Evolutionary conservation across 176 grass and related monocot genomes (phyloP).

Genomic region (Pharus latifolius): DNA sequence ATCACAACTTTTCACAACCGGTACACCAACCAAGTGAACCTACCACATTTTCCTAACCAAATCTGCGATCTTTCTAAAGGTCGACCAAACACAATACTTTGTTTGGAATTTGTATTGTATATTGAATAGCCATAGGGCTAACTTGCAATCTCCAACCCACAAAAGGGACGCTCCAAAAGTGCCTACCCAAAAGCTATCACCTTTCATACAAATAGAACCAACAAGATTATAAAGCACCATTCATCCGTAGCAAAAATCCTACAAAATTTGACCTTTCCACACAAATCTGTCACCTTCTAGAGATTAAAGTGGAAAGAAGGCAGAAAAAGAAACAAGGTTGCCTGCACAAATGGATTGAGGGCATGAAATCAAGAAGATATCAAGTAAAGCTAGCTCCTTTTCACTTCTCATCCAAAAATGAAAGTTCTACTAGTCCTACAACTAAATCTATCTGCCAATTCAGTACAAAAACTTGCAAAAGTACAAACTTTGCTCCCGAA

Average conservation of each 20-base stretch:
- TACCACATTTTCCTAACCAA: neutral
- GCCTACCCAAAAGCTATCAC: neutral
- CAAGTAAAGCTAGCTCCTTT: neutral
- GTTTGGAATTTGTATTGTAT: neutral
- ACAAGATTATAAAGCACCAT: neutral
- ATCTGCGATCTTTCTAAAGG: neutral
- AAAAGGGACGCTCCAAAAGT: neutral
- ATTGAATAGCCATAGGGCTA: neutral
- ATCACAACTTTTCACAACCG: neutral
- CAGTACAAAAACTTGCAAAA: neutral
- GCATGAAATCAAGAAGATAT: neutral
- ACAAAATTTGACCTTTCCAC: neutral
- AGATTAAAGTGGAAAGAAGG: neutral
- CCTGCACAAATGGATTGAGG: neutral
- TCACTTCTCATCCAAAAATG: neutral
- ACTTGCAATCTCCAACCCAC: neutral
- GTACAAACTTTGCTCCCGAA: neutral
- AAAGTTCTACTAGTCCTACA: neutral
- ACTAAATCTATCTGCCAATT: neutral
- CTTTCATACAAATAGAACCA: neutral
- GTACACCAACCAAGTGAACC: neutral
- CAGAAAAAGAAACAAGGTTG: neutral
- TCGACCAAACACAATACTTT: neutral
- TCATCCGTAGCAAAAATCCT: neutral
- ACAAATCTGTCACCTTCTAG: neutral